Conservation (phyloP, 1,139 yeast genomes). For the Meyerozyma elateridarum region DNA sequence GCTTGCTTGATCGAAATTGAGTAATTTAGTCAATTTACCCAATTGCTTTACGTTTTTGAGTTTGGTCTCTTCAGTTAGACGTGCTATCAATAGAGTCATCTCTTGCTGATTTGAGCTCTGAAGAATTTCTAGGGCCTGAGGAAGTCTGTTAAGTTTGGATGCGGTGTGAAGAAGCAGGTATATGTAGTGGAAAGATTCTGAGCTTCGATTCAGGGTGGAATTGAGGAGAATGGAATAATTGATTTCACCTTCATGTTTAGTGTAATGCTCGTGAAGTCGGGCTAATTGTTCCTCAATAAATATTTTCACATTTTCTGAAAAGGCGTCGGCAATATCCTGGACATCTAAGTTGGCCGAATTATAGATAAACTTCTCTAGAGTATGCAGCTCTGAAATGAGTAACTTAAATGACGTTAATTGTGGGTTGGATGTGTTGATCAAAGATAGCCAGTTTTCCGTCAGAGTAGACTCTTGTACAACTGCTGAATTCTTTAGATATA, state of each 20-base stretch:
- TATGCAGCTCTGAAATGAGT: constrained; percentile 35
- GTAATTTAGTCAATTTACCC: constrained; percentile 29
- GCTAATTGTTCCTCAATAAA: constrained; percentile 32
- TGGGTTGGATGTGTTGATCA: constrained; percentile 22
- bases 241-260: constrained; percentile 16
- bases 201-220: constrained; percentile 23
- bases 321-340: constrained; percentile 43
- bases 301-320: constrained; percentile 41
- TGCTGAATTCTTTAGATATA: constrained; percentile 51
- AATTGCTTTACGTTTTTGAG: constrained; percentile 34
- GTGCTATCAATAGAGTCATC: constrained; percentile 47
- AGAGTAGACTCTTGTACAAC: constrained; percentile 6
- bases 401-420: constrained; percentile 34
- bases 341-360: constrained; percentile 57
- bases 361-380: constrained; percentile 51
- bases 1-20: constrained; percentile 22
- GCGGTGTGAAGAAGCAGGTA: constrained; percentile 55
- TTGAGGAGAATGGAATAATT: constrained; percentile 30
- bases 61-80: constrained; percentile 62
- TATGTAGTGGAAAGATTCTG: constrained; percentile 54
- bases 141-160: constrained; percentile 57
- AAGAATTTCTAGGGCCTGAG: constrained; percentile 55
- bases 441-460: constrained; percentile 23
- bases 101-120: constrained; percentile 41
- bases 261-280: constrained; percentile 24